Percentiles rank a stretch among this genome's conserved stretches.
phyloP scores from a whole-genome alignment of 1,139 yeast species.

The Candida anutae region DNA sequence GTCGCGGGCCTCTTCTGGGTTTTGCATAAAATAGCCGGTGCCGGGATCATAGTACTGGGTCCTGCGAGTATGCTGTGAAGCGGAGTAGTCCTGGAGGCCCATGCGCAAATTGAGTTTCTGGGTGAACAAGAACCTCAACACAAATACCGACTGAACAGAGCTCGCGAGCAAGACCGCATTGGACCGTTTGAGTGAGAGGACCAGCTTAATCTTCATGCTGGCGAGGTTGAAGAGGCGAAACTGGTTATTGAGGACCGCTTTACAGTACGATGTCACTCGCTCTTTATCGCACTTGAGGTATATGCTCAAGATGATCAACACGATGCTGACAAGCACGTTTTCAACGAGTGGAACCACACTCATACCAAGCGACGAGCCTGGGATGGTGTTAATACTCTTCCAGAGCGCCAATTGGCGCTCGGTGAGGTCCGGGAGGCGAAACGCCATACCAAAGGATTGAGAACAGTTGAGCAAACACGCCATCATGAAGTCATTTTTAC shows the following conservation, averaged over 20 bases:
- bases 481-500: conserved; percentile 17
- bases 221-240: conserved; percentile 23
- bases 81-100: neutral
- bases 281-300: conserved; percentile 10
- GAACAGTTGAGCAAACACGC: conserved; percentile 28
- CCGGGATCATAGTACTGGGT: conserved; percentile 1
- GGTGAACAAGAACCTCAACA: conserved; percentile 23
- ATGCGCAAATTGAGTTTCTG: conserved; percentile 9
- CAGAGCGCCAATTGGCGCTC: conserved; percentile 21
- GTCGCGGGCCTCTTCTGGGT: neutral
- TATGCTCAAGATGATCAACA: conserved; percentile 18
- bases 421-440: conserved; percentile 5
- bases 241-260: conserved; percentile 23
- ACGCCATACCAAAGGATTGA: neutral
- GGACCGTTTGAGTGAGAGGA: conserved; percentile 6
- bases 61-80: conserved; percentile 2
- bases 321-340: conserved; percentile 20
- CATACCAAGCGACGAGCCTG: conserved; percentile 6
- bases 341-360: conserved; percentile 8
- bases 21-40: neutral
- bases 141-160: conserved; percentile 23
- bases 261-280: conserved; percentile 8
- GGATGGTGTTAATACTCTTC: conserved; percentile 15
- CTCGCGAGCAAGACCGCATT: conserved; percentile 18
- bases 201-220: conserved; percentile 12